Conservation (phyloP, 495 filamentous ascomycete genomes). For the Penicillium canescens region DNA sequence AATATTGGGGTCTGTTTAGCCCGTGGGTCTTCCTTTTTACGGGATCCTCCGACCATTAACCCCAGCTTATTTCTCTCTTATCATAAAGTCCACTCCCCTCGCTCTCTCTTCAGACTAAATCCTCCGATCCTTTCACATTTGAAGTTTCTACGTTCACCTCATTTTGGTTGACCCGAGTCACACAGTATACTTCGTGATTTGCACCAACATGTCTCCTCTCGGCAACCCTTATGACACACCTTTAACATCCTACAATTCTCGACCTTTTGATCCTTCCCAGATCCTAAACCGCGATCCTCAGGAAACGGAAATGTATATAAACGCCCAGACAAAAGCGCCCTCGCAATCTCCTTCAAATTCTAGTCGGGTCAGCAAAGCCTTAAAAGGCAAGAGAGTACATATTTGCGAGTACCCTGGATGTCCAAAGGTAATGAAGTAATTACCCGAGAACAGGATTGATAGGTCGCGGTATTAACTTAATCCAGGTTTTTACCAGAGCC, state of each 20-base stretch:
- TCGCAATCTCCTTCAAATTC: constrained; percentile 16
- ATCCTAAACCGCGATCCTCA: background rate
- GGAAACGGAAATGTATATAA: background rate
- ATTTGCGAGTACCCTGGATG: constrained; percentile 59
- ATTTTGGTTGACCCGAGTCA: too few species aligned
- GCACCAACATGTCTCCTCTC: background rate
- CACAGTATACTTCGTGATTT: too few species aligned
- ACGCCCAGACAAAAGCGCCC: background rate
- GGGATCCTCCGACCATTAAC: background rate
- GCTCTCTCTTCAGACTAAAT: too few species aligned
- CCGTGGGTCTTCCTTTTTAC: background rate
- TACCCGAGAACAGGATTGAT: background rate
- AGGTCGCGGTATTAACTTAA: background rate
- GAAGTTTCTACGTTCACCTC: too few species aligned
- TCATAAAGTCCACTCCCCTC: too few species aligned
- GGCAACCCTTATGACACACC: background rate
- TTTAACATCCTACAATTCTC: background rate
- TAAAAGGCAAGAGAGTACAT: constrained; percentile 76
- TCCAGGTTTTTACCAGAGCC: constrained; percentile 74
- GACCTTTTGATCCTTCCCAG: background rate
- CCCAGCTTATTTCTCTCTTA: too few species aligned
- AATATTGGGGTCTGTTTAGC: background rate
- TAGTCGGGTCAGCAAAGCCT: constrained; percentile 71
- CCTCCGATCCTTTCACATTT: too few species aligned
- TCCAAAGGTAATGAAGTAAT: constrained; percentile 49